These are phyloP conservation scores for Talaromyces verruculosus DNA, from an alignment of 2,329 filamentous ascomycete species.

Conservation along the genomic window DNA sequence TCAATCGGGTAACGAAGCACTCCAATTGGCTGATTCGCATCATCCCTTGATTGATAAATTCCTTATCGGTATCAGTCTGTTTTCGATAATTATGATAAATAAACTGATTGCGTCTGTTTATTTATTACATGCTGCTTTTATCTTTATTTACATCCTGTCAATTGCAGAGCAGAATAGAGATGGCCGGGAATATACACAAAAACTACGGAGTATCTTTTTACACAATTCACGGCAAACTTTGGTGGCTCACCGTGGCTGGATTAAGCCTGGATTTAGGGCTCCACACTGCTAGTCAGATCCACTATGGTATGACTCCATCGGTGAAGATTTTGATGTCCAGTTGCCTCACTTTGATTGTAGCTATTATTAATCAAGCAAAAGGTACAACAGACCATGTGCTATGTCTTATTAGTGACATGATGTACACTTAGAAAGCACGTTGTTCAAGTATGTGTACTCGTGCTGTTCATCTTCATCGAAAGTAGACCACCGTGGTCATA, in stretches of 20 bases:
- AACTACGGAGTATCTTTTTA: too few species aligned
- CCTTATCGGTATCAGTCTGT: background rate
- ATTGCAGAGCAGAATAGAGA: background rate
- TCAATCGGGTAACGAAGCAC: background rate
- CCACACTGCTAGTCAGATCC: background rate
- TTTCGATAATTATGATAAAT: background rate
- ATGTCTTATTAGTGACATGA: background rate
- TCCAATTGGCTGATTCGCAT: background rate
- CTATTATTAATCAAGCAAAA: background rate
- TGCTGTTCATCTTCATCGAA: background rate
- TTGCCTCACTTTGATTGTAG: background rate
- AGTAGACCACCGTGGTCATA: background rate
- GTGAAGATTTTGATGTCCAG: background rate
- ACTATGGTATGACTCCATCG: background rate
- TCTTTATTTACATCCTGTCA: background rate
- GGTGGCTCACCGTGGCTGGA: slow-evolving; percentile 4
- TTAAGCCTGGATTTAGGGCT: background rate
- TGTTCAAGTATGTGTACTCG: background rate
- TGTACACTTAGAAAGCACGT: too few species aligned
- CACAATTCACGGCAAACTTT: background rate
- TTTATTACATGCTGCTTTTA: background rate
- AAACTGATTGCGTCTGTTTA: background rate
- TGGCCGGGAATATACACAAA: background rate
- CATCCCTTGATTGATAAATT: background rate
- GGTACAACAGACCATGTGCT: background rate